A percentile compares a stretch with the other conserved stretches of the same genome.
phyloP scores from a whole-genome alignment of 2,329 filamentous ascomycete genomes.

The Clonostachys solani region DNA sequence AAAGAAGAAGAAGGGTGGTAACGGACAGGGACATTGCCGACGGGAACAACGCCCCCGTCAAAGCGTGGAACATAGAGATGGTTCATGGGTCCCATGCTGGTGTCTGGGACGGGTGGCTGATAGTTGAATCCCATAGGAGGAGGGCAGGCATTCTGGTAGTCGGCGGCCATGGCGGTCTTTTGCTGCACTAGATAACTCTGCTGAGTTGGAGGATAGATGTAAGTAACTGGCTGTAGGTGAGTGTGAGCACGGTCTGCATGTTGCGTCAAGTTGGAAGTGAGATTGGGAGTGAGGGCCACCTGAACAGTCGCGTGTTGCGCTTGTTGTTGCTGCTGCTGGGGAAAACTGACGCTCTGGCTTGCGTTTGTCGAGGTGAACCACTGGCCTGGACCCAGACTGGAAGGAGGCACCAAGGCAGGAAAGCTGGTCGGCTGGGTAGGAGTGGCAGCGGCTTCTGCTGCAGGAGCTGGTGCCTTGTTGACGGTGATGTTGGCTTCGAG shows the following conservation, averaged over 20 bases:
- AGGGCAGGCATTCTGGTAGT: conserved; percentile 34
- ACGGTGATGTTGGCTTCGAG: conserved; percentile 2
- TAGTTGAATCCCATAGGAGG: conserved; percentile 42
- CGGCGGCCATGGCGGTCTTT: conserved; percentile 24
- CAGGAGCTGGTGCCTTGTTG: conserved; percentile 1
- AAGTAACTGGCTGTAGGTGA: too few species aligned
- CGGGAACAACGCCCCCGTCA: conserved; percentile 25
- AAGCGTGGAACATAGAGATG: conserved; percentile 53
- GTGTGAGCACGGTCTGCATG: too few species aligned
- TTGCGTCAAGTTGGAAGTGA: too few species aligned
- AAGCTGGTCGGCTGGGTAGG: conserved; percentile 14
- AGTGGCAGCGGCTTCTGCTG: conserved; percentile 2
- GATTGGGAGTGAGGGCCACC: too few species aligned
- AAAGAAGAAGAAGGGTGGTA: not conserved
- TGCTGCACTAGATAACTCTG: too few species aligned
- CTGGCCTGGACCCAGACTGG: conserved; percentile 1
- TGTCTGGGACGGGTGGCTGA: conserved; percentile 55
- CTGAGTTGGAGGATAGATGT: too few species aligned
- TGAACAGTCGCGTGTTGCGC: too few species aligned
- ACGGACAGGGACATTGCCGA: not conserved
- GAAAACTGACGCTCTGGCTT: conserved; percentile 19
- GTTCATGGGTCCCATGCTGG: conserved; percentile 47
- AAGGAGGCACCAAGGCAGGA: conserved; percentile 18
- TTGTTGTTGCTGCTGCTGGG: not conserved
- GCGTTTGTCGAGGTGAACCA: conserved; percentile 22